Base-by-base conservation (phyloP, 2,329 filamentous ascomycete genomes). In the Macroventuria anomochaeta region DNA sequence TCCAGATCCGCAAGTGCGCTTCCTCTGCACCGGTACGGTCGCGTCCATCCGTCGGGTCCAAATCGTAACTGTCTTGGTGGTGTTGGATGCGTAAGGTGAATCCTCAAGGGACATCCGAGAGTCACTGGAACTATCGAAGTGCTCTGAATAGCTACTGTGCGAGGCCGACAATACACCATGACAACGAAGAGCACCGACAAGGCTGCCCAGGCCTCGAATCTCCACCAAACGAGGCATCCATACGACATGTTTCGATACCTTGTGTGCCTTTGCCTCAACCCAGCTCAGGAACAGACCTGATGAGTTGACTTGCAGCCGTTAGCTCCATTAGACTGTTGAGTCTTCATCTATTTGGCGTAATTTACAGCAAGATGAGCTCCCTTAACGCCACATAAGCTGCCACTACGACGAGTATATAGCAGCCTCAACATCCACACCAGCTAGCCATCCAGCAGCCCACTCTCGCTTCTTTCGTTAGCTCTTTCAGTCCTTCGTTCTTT, bases 381-480 rank as follows among this genome's bases (percentile, higher is more conserved):
- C 51, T 53, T 48, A 21, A 42, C 33, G 38, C 43, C 50, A 43
- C 43, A 26, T 3, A 4, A 26, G 11, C 28, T 28, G 13, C 2
- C 32, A 48, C 39, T 15, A 23, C 13, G 21, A 43, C 13, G 18
- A 48, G 29, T 44, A 44, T 42, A 44, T 41, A 41, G 28, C 26
- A 43, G 38, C 43, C 32, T 43, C 28, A 17, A 11, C 20, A 5
- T 43, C 20, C 26, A 39, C 17, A 18, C 28, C 15, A 48, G 33
- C 31, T 17, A 29, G 46, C 21, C 44, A 61, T 64, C 62, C 47
- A 62, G 54, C 62, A 64, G 10, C 32, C 28, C 49, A 58, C 57
- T 59, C 41, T 63, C 58, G 53, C 60, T 64, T 57, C 33, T 53
- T 53, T 41, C 33, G 7, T 43, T 38, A 15, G 33, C 43, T 57